Evolutionary conservation across 371 early-diverging fungal species (phyloP).

Genomic region (Lichtheimia hyalospora): DNA sequence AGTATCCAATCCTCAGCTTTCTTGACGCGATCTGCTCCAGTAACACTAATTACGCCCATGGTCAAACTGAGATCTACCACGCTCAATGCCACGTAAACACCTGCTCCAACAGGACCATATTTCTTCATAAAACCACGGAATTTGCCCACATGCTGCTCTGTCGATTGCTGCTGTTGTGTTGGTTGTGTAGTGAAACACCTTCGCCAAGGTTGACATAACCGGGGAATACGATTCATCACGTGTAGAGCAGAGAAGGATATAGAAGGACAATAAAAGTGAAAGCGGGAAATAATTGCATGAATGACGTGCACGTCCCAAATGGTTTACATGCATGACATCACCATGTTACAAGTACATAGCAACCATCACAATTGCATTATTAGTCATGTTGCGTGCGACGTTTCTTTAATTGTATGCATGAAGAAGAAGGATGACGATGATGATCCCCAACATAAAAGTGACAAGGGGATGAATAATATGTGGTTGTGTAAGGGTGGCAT

Average conservation of each 20-base stretch:
- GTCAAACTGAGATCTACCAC: slow-evolving; percentile 33
- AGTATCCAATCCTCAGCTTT: slow-evolving; percentile 25
- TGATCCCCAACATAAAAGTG: no score
- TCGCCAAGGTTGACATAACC: not conserved
- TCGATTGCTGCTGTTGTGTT: not conserved
- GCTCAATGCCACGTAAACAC: slow-evolving; percentile 27
- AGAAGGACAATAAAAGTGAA: not conserved
- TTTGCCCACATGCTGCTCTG: slow-evolving; percentile 6
- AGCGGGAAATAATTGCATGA: not conserved
- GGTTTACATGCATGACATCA: no score
- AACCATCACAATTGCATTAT: no score
- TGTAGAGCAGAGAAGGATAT: not conserved
- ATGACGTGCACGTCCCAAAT: not conserved
- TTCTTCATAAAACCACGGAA: slow-evolving; percentile 29
- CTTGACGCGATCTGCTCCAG: slow-evolving; percentile 29
- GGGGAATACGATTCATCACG: not conserved
- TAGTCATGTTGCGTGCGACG: no score
- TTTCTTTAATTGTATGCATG: no score
- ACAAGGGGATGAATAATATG: no score
- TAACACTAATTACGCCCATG: slow-evolving; percentile 26
- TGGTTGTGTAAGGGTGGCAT: no score
- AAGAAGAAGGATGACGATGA: no score
- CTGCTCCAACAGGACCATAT: slow-evolving; percentile 33
- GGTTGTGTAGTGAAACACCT: not conserved
- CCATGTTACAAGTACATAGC: no score